Evolutionary conservation across 768 basidiomycete species (phyloP), one percentile per base, ranked within the genome.

Genomic region (Hemileccinum rubropunctum): DNA sequence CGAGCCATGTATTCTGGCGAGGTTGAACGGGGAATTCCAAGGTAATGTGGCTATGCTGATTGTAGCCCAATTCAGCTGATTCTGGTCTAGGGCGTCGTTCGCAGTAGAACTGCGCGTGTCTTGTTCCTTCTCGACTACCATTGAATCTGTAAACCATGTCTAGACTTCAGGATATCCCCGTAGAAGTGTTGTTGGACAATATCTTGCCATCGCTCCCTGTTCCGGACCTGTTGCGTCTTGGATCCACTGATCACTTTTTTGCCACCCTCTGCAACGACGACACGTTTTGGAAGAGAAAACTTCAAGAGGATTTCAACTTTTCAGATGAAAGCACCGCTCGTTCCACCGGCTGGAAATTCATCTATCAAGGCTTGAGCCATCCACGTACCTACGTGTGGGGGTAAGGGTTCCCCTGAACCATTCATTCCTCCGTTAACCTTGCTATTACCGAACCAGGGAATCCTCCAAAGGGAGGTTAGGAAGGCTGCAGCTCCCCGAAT

Each of bases 181-280:
- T 85, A 21, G 91, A 95, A 65, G 71, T 92, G n/a, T 64, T 92
- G 27, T 67, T 90, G 20, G 91, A 94, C 64, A 78, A 86, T 54
- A 52, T 95, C 4, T 70, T 90, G 6, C 83, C 84, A 18, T 58
- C 66, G 9, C 69, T 91, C 26, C 67, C 76, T 10, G 64, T 82
- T 26, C 56, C 62, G 12, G 84, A 85, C 63, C 69, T 94, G 18
- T 67, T 83, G 3, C 69, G 69, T 37, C 74, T 95, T 8, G 75
- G 76, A 4, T 68, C 67, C n/a, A 85, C 86, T 1, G 84, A 77
- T 68, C 83, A 76, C 56, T 76, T 77, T 63, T 88, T 91, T 60
- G 75, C 80, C 40, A 54, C 66, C 12, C 58, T 87, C 21, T 80
- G 78, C 60, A 72, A 77, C 12, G 90, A 93, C 61, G 86, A 91